These are phyloP conservation scores for Austroboletus festivus DNA, from an alignment of 768 basidiomycete species.

Conservation along the genomic window DNA sequence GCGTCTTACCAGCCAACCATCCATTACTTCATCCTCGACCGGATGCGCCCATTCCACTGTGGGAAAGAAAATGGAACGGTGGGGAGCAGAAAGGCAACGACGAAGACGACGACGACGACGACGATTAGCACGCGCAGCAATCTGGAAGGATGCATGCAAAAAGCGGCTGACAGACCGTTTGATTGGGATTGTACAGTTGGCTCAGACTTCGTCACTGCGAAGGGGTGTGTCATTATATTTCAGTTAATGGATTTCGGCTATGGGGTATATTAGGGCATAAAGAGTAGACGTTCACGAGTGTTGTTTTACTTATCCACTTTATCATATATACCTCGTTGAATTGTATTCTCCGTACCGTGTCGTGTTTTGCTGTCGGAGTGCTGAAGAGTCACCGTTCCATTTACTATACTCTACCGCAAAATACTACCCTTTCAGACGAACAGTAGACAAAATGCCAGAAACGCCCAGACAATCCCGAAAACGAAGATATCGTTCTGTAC, in stretches of 20 bases:
- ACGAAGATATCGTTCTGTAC: conserved; percentile 53
- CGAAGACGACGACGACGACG: conserved; percentile 47
- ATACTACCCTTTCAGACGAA: too few species aligned
- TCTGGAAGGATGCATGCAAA: not conserved
- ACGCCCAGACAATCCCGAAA: conserved; percentile 29
- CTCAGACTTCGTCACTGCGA: not conserved
- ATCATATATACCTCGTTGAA: conserved; percentile 18
- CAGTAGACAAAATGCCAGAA: conserved; percentile 20
- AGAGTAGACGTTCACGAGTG: not conserved
- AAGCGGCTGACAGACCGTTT: not conserved
- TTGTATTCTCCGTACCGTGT: too few species aligned
- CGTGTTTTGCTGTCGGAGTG: too few species aligned
- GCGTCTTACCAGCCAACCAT: conserved; percentile 56
- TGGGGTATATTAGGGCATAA: conserved; percentile 4
- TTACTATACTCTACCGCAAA: too few species aligned
- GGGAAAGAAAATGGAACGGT: conserved; percentile 86
- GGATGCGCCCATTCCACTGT: conserved; percentile 44
- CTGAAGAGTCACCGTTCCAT: too few species aligned
- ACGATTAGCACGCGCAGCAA: conserved; percentile 28
- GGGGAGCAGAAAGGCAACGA: conserved; percentile 54
- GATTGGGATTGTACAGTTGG: not conserved
- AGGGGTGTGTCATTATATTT: conserved; percentile 24
- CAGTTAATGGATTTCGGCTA: conserved; percentile 22
- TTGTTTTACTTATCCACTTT: conserved; percentile 8
- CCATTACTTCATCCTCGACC: conserved; percentile 41